Evolutionary conservation across 2,329 filamentous ascomycete species (phyloP).

Genomic region (Xylariaceae sp.): DNA sequence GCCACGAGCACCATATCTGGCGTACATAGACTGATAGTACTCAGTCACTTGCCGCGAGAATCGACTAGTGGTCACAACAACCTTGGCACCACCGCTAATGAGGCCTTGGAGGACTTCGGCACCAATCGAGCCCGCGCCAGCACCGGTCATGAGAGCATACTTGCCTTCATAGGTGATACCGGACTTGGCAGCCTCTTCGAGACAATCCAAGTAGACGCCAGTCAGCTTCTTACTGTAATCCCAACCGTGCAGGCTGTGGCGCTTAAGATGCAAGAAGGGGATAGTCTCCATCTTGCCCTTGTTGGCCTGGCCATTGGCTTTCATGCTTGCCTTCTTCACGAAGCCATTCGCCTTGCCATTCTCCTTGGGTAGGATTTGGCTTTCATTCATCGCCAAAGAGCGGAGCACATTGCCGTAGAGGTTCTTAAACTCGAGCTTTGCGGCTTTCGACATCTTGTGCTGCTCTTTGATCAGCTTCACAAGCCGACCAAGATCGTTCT

Average conservation of each 20-base stretch:
- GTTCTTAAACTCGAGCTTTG: slow-evolving; percentile 92
- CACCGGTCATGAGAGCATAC: slow-evolving; percentile 96
- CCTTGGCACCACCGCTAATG: slow-evolving; percentile 93
- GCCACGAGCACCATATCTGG: slow-evolving; percentile 84
- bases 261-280: slow-evolving; percentile 94
- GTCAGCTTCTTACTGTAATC: slow-evolving; percentile 99
- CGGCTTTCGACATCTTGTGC: slow-evolving; percentile 94
- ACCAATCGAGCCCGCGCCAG: slow-evolving; percentile 94
- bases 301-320: slow-evolving; percentile 49
- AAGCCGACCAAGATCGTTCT: slow-evolving; percentile 88
- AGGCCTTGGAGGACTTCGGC: slow-evolving; percentile 94
- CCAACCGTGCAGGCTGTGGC: slow-evolving; percentile 90
- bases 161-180: slow-evolving; percentile 93
- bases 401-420: slow-evolving; percentile 92
- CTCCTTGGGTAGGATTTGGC: slow-evolving; percentile 89
- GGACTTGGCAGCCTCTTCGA: slow-evolving; percentile 80
- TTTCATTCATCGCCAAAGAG: slow-evolving; percentile 95
- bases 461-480: slow-evolving; percentile 99
- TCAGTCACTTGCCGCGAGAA: slow-evolving; percentile 97
- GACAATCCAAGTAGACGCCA: slow-evolving; percentile 81
- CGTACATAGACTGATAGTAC: slow-evolving; percentile 99
- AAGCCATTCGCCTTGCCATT: slow-evolving; percentile 56
- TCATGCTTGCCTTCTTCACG: slow-evolving; percentile 46
- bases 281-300: slow-evolving; percentile 97
- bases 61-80: slow-evolving; percentile 91